A percentile compares a stretch with the other conserved stretches of the same genome.
These are phyloP conservation scores for Colletotrichum tofieldiae DNA, from an alignment of 2,329 filamentous ascomycete genomes.

Conservation along the genomic window DNA sequence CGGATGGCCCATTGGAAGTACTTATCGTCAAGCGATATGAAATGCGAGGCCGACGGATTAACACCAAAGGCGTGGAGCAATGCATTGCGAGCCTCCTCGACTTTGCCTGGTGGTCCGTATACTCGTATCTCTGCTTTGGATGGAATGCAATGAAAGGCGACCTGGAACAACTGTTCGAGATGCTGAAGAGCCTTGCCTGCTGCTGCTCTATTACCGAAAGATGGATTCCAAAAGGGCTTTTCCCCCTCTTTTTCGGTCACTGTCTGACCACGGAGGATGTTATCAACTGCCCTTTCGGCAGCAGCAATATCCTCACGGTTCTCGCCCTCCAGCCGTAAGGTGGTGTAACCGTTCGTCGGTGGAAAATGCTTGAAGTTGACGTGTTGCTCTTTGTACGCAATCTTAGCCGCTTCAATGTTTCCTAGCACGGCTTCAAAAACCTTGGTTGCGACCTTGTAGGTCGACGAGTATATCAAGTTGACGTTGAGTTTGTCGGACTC, in stretches of 20 bases:
- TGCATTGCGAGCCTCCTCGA: slow-evolving; percentile 37
- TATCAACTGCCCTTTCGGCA: slow-evolving; percentile 52
- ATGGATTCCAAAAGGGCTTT: slow-evolving; percentile 52
- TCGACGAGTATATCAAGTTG: slow-evolving; percentile 54
- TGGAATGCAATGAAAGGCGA: slow-evolving; percentile 51
- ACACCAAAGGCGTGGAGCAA: slow-evolving; percentile 50
- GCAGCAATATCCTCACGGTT: slow-evolving; percentile 48
- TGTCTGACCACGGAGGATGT: slow-evolving; percentile 52
- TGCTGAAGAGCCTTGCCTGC: neutral
- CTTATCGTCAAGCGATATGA: slow-evolving; percentile 4
- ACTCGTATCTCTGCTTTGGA: slow-evolving; percentile 50
- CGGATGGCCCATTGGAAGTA: slow-evolving; percentile 51
- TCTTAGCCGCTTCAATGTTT: slow-evolving; percentile 48
- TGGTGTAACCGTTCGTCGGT: slow-evolving; percentile 48
- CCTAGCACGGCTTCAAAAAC: slow-evolving; percentile 53
- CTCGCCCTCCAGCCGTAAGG: slow-evolving; percentile 58
- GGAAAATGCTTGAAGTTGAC: slow-evolving; percentile 49
- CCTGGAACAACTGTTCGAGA: slow-evolving; percentile 26
- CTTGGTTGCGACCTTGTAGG: slow-evolving; percentile 54
- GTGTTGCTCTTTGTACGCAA: slow-evolving; percentile 51
- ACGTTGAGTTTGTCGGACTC: slow-evolving; percentile 53
- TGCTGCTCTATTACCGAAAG: slow-evolving; percentile 42
- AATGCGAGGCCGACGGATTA: neutral
- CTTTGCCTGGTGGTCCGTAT: slow-evolving; percentile 46
- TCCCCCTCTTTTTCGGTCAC: slow-evolving; percentile 45